Evolutionary conservation across 2,329 filamentous ascomycete species (phyloP).

Genomic region (Ceratocystis cubensis): DNA sequence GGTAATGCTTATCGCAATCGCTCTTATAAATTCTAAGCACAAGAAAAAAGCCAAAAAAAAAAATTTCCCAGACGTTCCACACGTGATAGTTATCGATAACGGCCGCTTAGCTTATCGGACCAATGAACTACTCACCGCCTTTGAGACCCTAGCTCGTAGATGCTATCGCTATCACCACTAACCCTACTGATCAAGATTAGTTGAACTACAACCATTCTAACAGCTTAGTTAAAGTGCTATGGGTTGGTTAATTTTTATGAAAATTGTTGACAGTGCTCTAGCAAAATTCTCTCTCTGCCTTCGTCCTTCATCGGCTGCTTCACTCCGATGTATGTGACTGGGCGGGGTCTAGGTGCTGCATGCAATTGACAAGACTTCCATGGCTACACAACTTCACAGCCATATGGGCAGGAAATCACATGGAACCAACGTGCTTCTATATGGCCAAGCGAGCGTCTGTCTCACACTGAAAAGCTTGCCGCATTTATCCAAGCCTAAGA

Average conservation of each 20-base stretch:
- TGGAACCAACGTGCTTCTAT: neutral
- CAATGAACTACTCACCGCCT: conserved; percentile 16
- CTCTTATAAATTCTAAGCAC: neutral
- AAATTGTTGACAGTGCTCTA: no score
- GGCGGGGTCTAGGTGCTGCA: neutral
- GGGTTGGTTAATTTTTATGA: no score
- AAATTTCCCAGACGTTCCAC: conserved; percentile 18
- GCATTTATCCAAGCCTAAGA: neutral
- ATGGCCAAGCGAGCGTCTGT: neutral
- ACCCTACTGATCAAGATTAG: neutral
- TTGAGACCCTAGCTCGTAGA: neutral
- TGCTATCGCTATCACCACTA: neutral
- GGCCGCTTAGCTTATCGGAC: conserved; percentile 10
- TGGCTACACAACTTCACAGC: neutral
- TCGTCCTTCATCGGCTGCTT: neutral
- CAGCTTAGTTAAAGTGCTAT: no score
- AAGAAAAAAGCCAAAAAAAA: conserved; percentile 18
- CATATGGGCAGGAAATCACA: neutral
- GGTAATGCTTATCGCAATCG: conserved; percentile 14
- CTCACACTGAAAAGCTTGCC: neutral
- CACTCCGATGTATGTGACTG: neutral
- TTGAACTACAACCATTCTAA: no score
- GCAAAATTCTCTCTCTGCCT: neutral
- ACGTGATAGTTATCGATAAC: conserved; percentile 21
- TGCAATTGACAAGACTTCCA: neutral